Evolutionary conservation across 2,329 filamentous ascomycete genomes (phyloP), one percentile per base, ranked within the genome.

Genomic region (Trichoderma citrinoviride): DNA sequence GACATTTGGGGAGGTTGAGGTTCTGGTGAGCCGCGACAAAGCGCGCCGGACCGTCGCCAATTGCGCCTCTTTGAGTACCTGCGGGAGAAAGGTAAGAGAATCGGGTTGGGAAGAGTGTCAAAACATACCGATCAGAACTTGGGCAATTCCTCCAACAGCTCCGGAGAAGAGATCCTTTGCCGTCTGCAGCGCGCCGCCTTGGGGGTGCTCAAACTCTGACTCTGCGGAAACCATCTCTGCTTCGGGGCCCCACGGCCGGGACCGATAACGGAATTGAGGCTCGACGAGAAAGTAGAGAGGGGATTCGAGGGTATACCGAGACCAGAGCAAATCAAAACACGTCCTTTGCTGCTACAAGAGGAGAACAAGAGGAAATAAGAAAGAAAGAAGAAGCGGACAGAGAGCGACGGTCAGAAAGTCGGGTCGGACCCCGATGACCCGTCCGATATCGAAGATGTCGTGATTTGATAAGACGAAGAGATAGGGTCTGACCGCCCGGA

Each of bases 111-210:
- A 37, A 19, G 21, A 53, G 21, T 2, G 10, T 21, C 33, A 47
- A 25, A 54, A 1, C 60, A 79, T 80, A 97, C 93, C 94, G 70
- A 98, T 85, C 68, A 99, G 80, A 49, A 99, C 95, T 79, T 99
- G 95, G 19, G 95, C 94, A 71, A 98, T 84, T 71, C 95, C 95
- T 68, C 95, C 95, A 7, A 90, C 90, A 66, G 95, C 95, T 43
- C 95, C 95, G 12, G 95, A 87, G 74, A 94, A 90, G 66, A 99
- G 82, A 79, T 99, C 95, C 82, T 98, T 99, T 72, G 88, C 81
- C 56, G 90, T 90, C 74, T 89, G 86, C 71, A 82, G 69, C 25
- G 77, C 78, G 63, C 77, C 75, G 67, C 72, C 70, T 68, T 76
- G 71, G 61, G 73, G 70, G 43, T 69, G 68, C 63, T 80, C 76